Percentiles rank a stretch among this genome's conserved stretches.
These are phyloP conservation scores for Amauroascus verrucosus DNA, from an alignment of 2,329 filamentous ascomycete genomes.

Conservation along the genomic window DNA sequence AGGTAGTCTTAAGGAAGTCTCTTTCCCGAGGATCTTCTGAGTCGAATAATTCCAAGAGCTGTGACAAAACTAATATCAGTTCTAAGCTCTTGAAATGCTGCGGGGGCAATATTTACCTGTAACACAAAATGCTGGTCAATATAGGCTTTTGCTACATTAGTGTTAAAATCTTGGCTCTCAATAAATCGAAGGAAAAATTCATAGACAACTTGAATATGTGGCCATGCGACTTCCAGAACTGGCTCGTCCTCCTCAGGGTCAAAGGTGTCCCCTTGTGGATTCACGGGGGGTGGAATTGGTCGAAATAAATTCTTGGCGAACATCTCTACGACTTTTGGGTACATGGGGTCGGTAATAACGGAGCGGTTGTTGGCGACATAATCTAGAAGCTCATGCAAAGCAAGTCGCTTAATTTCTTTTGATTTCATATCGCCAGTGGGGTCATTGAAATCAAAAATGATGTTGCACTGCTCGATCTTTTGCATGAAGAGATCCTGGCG, in stretches of 20 bases:
- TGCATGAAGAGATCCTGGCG: constrained; percentile 98
- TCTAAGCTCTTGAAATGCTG: constrained; percentile 2
- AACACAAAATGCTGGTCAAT: constrained; percentile 98
- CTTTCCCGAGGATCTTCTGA: constrained; percentile 94
- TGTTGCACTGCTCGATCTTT: constrained; percentile 98
- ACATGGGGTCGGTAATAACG: constrained; percentile 98
- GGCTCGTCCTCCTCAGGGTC: constrained; percentile 98
- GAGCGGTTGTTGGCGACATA: constrained; percentile 98
- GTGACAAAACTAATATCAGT: constrained; percentile 5
- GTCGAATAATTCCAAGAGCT: constrained; percentile 94
- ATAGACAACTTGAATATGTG: constrained; percentile 98
- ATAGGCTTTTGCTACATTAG: constrained; percentile 96
- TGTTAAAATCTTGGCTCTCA: constrained; percentile 99
- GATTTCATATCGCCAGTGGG: constrained; percentile 98
- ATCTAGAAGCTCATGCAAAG: constrained; percentile 88
- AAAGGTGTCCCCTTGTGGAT: constrained; percentile 94
- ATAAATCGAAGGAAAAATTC: constrained; percentile 99
- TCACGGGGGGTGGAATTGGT: constrained; percentile 92
- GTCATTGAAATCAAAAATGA: constrained; percentile 99
- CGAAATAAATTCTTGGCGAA: constrained; percentile 98
- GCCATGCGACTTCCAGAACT: constrained; percentile 95
- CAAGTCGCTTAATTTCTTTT: constrained; percentile 96
- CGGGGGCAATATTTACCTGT: constrained; percentile 41
- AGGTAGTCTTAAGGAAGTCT: constrained; percentile 94
- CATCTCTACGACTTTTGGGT: constrained; percentile 96